phyloP scores from a whole-genome alignment of 2,329 filamentous ascomycete species.

The Trichophyton mentagrophytes region DNA sequence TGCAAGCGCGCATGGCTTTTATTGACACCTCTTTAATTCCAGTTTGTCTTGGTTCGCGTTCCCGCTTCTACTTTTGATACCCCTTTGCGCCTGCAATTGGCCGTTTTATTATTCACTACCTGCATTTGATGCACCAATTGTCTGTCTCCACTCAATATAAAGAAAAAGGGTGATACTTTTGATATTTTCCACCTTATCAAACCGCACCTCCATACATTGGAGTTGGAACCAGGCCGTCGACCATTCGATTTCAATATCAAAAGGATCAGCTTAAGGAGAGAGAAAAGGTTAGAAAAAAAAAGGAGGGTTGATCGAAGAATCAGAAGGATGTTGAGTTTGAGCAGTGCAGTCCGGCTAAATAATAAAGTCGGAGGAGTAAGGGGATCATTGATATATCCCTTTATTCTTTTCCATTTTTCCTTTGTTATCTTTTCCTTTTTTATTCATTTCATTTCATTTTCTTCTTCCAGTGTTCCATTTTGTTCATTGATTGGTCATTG shows the following conservation, averaged over 20 bases:
- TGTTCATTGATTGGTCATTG: not conserved
- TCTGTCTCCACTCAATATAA: not conserved
- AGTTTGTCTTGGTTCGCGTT: not conserved
- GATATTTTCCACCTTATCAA: not conserved
- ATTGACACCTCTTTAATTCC: not conserved
- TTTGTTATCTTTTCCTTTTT: constrained; percentile 8
- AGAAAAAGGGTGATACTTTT: not conserved
- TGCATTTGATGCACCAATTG: not conserved
- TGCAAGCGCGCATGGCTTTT: not conserved
- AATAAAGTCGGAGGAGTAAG: not conserved
- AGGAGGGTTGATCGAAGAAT: not conserved
- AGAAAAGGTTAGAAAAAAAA: not conserved
- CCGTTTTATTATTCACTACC: not conserved
- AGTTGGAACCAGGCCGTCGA: not conserved
- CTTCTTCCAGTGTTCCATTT: constrained; percentile 1
- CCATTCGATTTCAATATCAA: not conserved
- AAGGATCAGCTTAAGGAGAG: not conserved
- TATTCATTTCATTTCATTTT: constrained; percentile 11
- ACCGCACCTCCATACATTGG: not conserved
- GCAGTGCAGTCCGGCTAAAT: not conserved
- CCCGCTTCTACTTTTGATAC: not conserved
- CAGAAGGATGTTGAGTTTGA: not conserved
- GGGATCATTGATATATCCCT: constrained; percentile 11
- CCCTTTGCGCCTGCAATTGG: not conserved
- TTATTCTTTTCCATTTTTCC: constrained; percentile 12